A percentile compares a stretch with the other conserved stretches of the same genome.
These are phyloP conservation scores for Lentinula sp. DNA, from an alignment of 768 basidiomycete genomes.

Conservation along the genomic window DNA sequence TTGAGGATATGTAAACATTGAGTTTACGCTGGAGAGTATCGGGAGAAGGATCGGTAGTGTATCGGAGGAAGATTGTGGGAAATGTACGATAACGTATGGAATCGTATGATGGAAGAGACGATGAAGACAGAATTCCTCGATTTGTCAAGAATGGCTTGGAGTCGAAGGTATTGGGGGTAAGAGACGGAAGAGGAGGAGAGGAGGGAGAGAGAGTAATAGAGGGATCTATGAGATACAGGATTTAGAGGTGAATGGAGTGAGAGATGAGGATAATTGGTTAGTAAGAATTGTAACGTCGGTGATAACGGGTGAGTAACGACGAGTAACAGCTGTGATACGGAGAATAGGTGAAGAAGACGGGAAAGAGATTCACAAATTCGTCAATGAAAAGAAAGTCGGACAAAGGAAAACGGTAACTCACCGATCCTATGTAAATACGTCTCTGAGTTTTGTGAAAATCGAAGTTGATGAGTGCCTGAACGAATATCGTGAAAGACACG, in stretches of 20 bases:
- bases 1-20: neutral
- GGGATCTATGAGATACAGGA: neutral
- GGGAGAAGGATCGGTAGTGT: too few relatives aligned
- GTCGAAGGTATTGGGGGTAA: neutral
- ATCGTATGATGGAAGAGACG: too few relatives aligned
- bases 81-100: too few relatives aligned
- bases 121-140: too few relatives aligned
- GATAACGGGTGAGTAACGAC: conserved; percentile 22
- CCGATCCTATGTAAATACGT: conserved; percentile 94
- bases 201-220: neutral
- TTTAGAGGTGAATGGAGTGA: neutral
- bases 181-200: neutral
- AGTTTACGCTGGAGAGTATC: neutral
- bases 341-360: neutral
- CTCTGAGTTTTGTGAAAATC: conserved; percentile 98
- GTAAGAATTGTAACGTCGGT: neutral
- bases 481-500: conserved; percentile 99
- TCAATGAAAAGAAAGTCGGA: neutral
- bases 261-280: neutral
- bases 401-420: neutral
- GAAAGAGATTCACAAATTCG: neutral
- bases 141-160: neutral
- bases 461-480: conserved; percentile 94
- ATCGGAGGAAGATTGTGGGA: neutral
- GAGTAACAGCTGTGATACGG: conserved; percentile 32